Evolutionary conservation across 2,329 filamentous ascomycete species (phyloP), one percentile per base, ranked within the genome.

Genomic region (Hypoxylon sp.): DNA sequence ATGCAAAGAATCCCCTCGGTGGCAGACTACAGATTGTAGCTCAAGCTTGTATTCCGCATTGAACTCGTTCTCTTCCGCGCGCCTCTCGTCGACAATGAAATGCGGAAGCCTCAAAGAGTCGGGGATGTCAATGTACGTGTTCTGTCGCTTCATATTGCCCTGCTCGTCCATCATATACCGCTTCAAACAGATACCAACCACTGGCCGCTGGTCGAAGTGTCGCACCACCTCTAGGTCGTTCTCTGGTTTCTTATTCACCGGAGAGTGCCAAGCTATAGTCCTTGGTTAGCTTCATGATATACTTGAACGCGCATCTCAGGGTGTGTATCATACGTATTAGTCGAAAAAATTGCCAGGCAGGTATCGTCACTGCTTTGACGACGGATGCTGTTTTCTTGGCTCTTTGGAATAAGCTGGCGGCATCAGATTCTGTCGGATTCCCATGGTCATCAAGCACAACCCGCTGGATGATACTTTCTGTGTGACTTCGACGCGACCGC

Each of bases 331-430:
- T 78, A 92, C 90, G 93, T 67, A 97, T 92, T 21, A 98, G 79
- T 69, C 90, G 92, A 76, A 97, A 98, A 70, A 98, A 97, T 69
- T 97, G 94, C 92, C 93, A 98, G 1, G 95, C 95, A 31, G 94
- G 94, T 79, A 98, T 97, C 56, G 94, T 88, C 11, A 98, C 90
- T 68, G 96, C 93, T 70, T 94, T 97, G 65, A 77, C 80, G 54
- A 81, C 79, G 1, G 82, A 83, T 66, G 79, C 74, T 70, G 81
- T 71, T 65, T 72, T 73, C 68, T 78, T 73, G 65, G 75, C 72
- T 72, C 78, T 77, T 60, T 78, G 75, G 35, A 79, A 71, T 24
- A 81, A 69, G 11, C 72, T 77, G 13, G 72, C 69, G 11, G 76
- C 72, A 21, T 81, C 78, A 2, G 77, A 63, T 33, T 78, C 76